phyloP scores from a whole-genome alignment of 1,139 yeast genomes.

The Yamadazyma triangularis region DNA sequence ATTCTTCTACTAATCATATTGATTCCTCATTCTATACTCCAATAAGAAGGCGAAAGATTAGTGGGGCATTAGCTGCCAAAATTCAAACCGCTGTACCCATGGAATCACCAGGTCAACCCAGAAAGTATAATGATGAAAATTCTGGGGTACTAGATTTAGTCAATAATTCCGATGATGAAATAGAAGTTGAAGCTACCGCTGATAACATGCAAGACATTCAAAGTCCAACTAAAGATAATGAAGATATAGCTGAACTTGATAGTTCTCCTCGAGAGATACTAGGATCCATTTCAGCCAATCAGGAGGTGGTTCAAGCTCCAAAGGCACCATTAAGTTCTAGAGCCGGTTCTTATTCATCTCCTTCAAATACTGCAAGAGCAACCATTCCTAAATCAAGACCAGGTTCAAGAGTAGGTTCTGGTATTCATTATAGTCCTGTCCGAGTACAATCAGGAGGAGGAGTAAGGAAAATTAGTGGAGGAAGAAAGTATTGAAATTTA shows the following conservation, averaged over 20 bases:
- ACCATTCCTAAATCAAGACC: slow-evolving; percentile 31
- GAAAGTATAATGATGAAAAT: slow-evolving; percentile 52
- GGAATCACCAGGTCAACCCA: slow-evolving; percentile 95
- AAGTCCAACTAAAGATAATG: slow-evolving; percentile 17
- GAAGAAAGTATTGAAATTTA: slow-evolving; percentile 12
- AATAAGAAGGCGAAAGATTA: slow-evolving; percentile 62
- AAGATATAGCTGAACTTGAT: slow-evolving; percentile 12
- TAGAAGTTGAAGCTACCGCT: slow-evolving; percentile 15
- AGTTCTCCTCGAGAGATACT: slow-evolving; percentile 22
- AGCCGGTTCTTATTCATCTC: slow-evolving; percentile 29
- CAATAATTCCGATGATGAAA: slow-evolving; percentile 35
- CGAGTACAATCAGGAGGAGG: slow-evolving; percentile 34
- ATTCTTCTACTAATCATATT: slow-evolving; percentile 27
- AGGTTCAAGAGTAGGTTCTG: slow-evolving; percentile 25
- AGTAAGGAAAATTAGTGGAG: slow-evolving; percentile 34
- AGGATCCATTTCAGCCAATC: slow-evolving; percentile 39
- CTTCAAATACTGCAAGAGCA: slow-evolving; percentile 21
- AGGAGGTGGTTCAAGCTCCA: slow-evolving; percentile 39
- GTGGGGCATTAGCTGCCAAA: slow-evolving; percentile 65
- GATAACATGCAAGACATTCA: slow-evolving; percentile 24
- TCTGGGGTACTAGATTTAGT: slow-evolving; percentile 19
- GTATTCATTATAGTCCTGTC: slow-evolving; percentile 14
- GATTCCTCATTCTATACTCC: slow-evolving; percentile 64
- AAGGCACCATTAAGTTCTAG: slow-evolving; percentile 48
- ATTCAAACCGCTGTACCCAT: slow-evolving; percentile 79